Conservation (phyloP, 2,329 filamentous ascomycete species). For the Chaetomiaceae sp. region DNA sequence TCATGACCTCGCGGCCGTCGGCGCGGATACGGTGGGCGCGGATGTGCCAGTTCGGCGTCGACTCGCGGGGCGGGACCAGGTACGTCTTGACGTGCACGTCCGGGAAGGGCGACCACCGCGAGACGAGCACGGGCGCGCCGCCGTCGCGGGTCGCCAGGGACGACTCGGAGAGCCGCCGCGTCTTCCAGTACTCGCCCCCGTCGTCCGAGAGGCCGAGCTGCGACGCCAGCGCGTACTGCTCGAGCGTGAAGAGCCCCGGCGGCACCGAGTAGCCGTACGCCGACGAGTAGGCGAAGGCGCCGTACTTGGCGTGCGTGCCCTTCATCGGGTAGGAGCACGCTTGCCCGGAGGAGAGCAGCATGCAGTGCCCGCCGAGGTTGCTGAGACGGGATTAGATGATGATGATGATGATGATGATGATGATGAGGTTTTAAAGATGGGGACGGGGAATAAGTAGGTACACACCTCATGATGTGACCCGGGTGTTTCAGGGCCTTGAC, state of each 20-base stretch:
- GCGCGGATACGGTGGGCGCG: slow-evolving; percentile 59
- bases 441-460: neutral
- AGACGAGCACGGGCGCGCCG: slow-evolving; percentile 58
- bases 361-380: slow-evolving; percentile 67
- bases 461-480: slow-evolving; percentile 62
- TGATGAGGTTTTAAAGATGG: neutral
- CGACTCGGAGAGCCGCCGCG: slow-evolving; percentile 62
- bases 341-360: slow-evolving; percentile 71
- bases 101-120: slow-evolving; percentile 65
- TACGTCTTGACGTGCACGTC: slow-evolving; percentile 64
- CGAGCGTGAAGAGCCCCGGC: slow-evolving; percentile 68
- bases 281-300: slow-evolving; percentile 72
- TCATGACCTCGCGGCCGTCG: slow-evolving; percentile 59
- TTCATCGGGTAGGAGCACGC: slow-evolving; percentile 80
- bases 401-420: too few species aligned
- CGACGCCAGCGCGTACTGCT: slow-evolving; percentile 71
- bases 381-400: slow-evolving; percentile 33
- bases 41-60: slow-evolving; percentile 64
- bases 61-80: slow-evolving; percentile 56
- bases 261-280: slow-evolving; percentile 75
- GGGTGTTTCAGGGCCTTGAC: slow-evolving; percentile 62
- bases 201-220: slow-evolving; percentile 74
- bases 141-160: slow-evolving; percentile 54
- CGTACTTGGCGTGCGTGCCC: slow-evolving; percentile 77
- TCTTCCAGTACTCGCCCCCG: slow-evolving; percentile 74